These are phyloP conservation scores for Serendipita sp. DNA, from an alignment of 768 basidiomycete species.

Conservation along the genomic window DNA sequence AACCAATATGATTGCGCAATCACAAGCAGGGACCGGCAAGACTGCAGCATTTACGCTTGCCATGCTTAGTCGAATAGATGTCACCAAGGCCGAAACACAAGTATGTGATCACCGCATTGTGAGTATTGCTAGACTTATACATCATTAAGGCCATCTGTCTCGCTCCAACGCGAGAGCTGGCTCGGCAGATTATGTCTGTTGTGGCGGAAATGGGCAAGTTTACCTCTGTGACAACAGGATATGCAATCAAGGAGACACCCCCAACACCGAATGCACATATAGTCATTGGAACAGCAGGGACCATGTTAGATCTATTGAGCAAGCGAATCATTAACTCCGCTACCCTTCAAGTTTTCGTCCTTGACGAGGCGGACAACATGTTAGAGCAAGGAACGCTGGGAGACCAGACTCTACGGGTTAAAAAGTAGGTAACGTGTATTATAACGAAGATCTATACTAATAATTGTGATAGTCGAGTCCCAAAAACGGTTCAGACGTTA, in stretches of 20 bases:
- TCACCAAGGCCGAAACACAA: conserved; percentile 65
- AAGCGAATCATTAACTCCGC: conserved; percentile 62
- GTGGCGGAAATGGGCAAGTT: conserved; percentile 90
- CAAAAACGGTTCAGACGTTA: conserved; percentile 57
- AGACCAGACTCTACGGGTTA: conserved; percentile 84
- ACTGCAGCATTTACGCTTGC: conserved; percentile 96
- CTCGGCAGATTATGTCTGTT: conserved; percentile 94
- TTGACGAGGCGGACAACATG: conserved; percentile 99
- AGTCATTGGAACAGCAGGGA: conserved; percentile 92
- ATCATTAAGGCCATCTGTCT: conserved; percentile 70
- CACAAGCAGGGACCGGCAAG: conserved; percentile 97
- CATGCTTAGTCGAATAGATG: conserved; percentile 91
- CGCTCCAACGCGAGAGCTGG: conserved; percentile 93
- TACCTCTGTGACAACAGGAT: conserved; percentile 82
- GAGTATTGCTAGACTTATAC: conserved; percentile 5
- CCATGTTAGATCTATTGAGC: conserved; percentile 74
- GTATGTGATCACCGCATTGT: conserved; percentile 23
- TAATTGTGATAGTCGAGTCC: conserved; percentile 35
- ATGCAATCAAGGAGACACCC: conserved; percentile 82
- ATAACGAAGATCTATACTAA: background rate
- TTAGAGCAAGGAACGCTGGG: conserved; percentile 85
- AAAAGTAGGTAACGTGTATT: conserved; percentile 46
- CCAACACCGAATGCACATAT: conserved; percentile 66
- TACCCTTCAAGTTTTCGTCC: conserved; percentile 78
- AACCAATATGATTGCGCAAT: conserved; percentile 97